Conservation (phyloP, 73 alveolate genomes). For the Paramecium sonneborni region DNA sequence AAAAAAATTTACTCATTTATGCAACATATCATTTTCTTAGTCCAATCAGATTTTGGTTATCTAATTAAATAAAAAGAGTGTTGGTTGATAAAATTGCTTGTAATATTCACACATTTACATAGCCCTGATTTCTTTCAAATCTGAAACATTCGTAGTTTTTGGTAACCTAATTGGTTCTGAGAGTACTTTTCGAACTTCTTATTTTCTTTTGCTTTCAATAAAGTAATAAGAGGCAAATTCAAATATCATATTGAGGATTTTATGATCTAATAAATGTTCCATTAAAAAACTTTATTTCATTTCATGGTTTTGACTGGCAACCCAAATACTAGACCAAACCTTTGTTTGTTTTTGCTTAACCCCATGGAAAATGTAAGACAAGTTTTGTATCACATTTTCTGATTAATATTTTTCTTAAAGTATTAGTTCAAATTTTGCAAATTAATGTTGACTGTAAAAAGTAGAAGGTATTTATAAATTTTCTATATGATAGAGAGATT, state of each 20-base stretch:
- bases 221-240: neutral
- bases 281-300: neutral
- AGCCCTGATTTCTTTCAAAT: neutral
- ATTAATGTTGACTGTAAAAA: neutral
- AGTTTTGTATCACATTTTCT: neutral
- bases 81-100: slow-evolving; percentile 48
- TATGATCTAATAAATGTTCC: neutral
- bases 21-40: slow-evolving; percentile 16
- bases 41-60: slow-evolving; percentile 47
- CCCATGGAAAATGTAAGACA: neutral
- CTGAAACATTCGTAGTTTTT: neutral
- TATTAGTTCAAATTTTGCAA: neutral
- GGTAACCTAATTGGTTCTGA: neutral
- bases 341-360: neutral
- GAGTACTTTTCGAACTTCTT: neutral
- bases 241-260: neutral
- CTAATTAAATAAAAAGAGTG: slow-evolving; percentile 27
- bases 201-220: neutral
- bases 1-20: neutral
- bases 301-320: neutral
- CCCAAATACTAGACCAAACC: slow-evolving; percentile 16
- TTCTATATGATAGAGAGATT: slow-evolving; percentile 55
- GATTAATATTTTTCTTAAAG: neutral
- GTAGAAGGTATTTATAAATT: slow-evolving; percentile 55
- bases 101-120: slow-evolving; percentile 47